Base-by-base conservation (phyloP, 192 early-diverging fungal genomes). In the Haplosporangium gracile region DNA sequence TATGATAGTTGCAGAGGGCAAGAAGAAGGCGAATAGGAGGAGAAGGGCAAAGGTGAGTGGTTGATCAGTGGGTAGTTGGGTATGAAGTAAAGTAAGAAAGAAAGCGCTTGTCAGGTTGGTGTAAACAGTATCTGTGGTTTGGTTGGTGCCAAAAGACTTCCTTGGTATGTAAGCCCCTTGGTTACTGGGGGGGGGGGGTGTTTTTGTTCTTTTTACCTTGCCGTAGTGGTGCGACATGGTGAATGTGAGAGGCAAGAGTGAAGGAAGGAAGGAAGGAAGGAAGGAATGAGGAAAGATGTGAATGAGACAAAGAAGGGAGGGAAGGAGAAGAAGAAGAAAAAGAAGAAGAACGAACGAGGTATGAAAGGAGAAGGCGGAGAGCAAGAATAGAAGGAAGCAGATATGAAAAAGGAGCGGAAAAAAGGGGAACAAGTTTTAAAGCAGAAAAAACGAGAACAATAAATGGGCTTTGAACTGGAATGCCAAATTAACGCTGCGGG, bases 161-260 rank as follows among this genome's bases (percentile, higher is more conserved):
- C 42, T 43, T 43, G 42, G 9, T 43, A 43, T 6, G 42, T 43
- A 45, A 45, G 43, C 43, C 10, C 43, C 15, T 43, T 45, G 43
- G 43, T 45, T 45, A 36, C 36, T 43, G 42, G 42, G n/a, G n/a
- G n/a, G n/a, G n/a, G n/a, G n/a, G n/a, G n/a, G n/a, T n/a, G n/a
- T 43, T 7, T 5, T 51, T 18, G 49, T 51, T 22, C 18, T 5
- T 51, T 32, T 4, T 75, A 83, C 82, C 82, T 83, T 77, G 47
- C 73, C 45, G 77, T 83, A 83, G 26, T 47, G 53, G 40, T 83
- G 82, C 3, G 82, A 34, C 82, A 83, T 83, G 69, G 22, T 5
- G 10, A 53, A 22, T 39, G 51, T 39, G 51, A 24, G 13, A 15
- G 29, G 29, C 32, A 8, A 2, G 29, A 26, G 11, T 29, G 70